Base-by-base conservation (phyloP, 192 early-diverging fungal genomes). In the Spinellus fusiger region DNA sequence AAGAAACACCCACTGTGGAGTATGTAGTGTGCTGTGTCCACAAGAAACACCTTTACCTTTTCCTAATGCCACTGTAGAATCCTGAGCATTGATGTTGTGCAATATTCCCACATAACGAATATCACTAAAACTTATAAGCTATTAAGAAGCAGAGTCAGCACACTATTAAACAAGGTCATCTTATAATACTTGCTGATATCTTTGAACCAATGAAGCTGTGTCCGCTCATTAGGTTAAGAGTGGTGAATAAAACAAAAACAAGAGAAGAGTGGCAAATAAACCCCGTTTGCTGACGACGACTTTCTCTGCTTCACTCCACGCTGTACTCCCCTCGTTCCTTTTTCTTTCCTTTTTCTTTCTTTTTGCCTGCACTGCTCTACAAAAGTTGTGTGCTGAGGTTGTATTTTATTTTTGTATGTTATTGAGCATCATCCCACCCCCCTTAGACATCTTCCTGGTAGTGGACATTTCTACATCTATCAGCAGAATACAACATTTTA, bases 101-200 rank as follows among this genome's bases (percentile, higher is more conserved):
- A 98, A 81, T 33, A 86, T 88, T 27, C 95, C 95, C 37, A 91
- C 85, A 74, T 94, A 98, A 69, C 95, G 88, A 70, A 96, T 90
- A 64, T 92, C 85, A 58, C 85, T 86, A 62, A 90, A 87, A 53
- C 88, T 89, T 65, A 96, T 92, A 50, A 98, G 80, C 57, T 66
- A 35, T 33, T 20, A 15, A 37, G n/a, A 55, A 32, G 29, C 12
- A 10, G 33, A 26, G 87, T 86, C 35, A 70, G 80, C 35, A 80
- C 75, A 22, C 81, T 84, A 35, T 69, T 68, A 55, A 75, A 12
- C 29, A 16, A 49, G 12, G 34, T 12, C 18, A 10, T 37, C 16
- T 16, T n/a, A 23, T 22, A 13, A 32, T 27, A 66, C 64, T 48
- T 29, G 57, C 64, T 53, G 71, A 78, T 67, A 82, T 82, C 76